Conservation (phyloP, 208 protist genomes). For the Trypanosoma lewisi region DNA sequence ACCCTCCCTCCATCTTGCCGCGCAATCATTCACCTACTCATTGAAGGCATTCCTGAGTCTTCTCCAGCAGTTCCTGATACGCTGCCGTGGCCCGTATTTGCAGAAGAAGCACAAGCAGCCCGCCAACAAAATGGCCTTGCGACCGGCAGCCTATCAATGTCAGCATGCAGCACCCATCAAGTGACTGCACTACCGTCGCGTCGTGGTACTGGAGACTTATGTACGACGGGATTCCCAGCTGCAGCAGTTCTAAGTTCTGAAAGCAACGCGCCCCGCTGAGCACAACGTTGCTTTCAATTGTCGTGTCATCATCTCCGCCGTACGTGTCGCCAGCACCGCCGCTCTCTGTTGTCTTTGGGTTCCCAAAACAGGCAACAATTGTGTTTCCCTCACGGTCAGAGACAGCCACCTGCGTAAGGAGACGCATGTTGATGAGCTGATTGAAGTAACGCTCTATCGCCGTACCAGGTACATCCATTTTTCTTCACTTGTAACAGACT, state of each 20-base stretch:
- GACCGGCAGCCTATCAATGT: constrained; percentile 81
- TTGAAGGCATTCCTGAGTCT: constrained; percentile 28
- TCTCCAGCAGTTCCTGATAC: constrained; percentile 27
- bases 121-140: constrained; percentile 73
- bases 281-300: constrained; percentile 79
- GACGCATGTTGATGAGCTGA: constrained; percentile 77
- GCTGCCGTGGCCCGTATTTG: constrained; percentile 47
- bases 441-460: constrained; percentile 88
- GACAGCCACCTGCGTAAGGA: constrained; percentile 75
- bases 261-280: constrained; percentile 76
- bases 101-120: constrained; percentile 64
- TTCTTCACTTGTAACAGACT: background rate
- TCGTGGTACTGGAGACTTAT: constrained; percentile 87
- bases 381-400: constrained; percentile 81
- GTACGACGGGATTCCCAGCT: constrained; percentile 58
- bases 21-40: background rate
- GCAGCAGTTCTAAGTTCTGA: constrained; percentile 78
- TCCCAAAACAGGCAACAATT: constrained; percentile 72
- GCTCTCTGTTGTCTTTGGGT: constrained; percentile 1
- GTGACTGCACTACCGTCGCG: constrained; percentile 68
- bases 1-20: background rate
- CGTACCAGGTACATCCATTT: constrained; percentile 53
- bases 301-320: constrained; percentile 15
- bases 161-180: constrained; percentile 60
- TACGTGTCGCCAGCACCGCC: too few species aligned